These are phyloP conservation scores for Friedmanniomyces simplex DNA, from an alignment of 495 filamentous ascomycete species.

Conservation along the genomic window DNA sequence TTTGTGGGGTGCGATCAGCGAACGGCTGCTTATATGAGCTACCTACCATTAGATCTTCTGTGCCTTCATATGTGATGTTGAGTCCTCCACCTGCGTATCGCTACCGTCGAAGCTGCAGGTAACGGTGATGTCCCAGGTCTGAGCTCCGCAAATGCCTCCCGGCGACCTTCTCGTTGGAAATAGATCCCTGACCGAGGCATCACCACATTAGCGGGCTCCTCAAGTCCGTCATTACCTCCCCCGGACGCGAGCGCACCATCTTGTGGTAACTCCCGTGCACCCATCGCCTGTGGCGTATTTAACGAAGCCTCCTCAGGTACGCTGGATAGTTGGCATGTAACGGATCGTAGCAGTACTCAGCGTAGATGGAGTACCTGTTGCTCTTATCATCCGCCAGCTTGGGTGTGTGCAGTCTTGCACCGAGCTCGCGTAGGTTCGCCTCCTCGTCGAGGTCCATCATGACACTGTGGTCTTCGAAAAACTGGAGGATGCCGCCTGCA, in stretches of 20 bases:
- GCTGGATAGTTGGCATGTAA: neutral
- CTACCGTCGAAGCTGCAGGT: too few species aligned
- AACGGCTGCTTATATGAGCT: too few species aligned
- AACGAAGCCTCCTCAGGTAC: too few species aligned
- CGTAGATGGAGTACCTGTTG: neutral
- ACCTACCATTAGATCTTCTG: too few species aligned
- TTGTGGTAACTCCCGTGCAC: neutral
- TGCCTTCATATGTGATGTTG: too few species aligned
- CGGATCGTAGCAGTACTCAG: neutral
- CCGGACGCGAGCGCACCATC: neutral
- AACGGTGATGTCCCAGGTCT: too few species aligned
- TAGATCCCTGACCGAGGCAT: too few species aligned
- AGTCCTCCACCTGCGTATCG: too few species aligned
- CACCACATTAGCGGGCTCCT: too few species aligned
- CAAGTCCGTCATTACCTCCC: neutral
- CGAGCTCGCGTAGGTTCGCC: neutral
- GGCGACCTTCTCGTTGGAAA: too few species aligned
- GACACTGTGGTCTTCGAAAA: neutral
- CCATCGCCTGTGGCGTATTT: neutral
- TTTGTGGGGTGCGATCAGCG: too few species aligned
- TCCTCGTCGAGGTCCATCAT: neutral
- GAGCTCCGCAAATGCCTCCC: too few species aligned
- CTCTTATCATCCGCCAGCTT: neutral
- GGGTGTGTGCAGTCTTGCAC: neutral
- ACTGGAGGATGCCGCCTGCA: neutral